These are phyloP conservation scores for Nothophytophthora sp. DNA, from an alignment of 352 stramenopile species.

Conservation along the genomic window DNA sequence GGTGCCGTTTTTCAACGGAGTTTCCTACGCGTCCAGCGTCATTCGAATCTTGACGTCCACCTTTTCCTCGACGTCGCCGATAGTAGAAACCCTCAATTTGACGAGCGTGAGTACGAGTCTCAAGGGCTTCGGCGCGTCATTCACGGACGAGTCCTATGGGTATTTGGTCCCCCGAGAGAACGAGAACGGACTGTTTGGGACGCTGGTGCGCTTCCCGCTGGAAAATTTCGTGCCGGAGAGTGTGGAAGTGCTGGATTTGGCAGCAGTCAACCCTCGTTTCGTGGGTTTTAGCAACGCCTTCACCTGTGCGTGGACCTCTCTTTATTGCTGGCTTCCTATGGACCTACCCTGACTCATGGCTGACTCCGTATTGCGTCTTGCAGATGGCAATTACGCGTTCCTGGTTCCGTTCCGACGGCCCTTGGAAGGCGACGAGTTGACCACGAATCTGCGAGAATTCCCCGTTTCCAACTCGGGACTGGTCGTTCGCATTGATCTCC, in stretches of 20 bases:
- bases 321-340: neutral
- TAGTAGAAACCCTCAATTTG: constrained; percentile 63
- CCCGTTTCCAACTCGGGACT: constrained; percentile 63
- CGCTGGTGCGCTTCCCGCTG: constrained; percentile 59
- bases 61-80: constrained; percentile 42
- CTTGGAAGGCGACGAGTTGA: constrained; percentile 45
- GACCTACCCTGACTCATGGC: neutral
- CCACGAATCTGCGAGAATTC: constrained; percentile 71
- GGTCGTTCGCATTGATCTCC: constrained; percentile 59
- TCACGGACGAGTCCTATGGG: constrained; percentile 54
- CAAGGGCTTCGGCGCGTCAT: constrained; percentile 56
- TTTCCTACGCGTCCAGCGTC: constrained; percentile 46
- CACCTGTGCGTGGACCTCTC: constrained; percentile 40
- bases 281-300: constrained; percentile 70
- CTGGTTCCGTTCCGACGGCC: constrained; percentile 56
- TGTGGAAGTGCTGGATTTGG: constrained; percentile 53
- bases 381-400: constrained; percentile 68
- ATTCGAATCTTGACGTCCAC: constrained; percentile 56
- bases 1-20: constrained; percentile 65
- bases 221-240: constrained; percentile 41
- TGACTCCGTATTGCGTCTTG: neutral
- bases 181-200: constrained; percentile 55
- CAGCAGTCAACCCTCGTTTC: constrained; percentile 45
- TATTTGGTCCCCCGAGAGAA: constrained; percentile 75
- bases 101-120: constrained; percentile 39